Evolutionary conservation across 768 basidiomycete genomes (phyloP).

Genomic region (Lentinus brumalis): DNA sequence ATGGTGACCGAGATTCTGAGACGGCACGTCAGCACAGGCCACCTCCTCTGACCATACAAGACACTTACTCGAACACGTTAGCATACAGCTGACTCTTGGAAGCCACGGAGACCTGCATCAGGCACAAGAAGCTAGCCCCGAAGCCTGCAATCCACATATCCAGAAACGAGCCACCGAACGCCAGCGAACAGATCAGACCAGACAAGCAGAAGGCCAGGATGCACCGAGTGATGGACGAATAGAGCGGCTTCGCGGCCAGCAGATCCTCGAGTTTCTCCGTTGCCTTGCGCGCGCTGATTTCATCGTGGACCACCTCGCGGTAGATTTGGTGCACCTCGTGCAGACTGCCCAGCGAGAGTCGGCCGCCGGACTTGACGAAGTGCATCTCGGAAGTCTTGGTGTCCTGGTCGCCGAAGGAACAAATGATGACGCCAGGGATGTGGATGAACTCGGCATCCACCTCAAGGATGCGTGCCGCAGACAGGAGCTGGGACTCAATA

Average conservation of each 20-base stretch:
- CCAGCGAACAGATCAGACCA: conserved; percentile 78
- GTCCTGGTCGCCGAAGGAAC: conserved; percentile 87
- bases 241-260: conserved; percentile 65
- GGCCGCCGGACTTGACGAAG: conserved; percentile 78
- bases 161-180: conserved; percentile 80
- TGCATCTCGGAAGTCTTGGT: conserved; percentile 89
- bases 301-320: conserved; percentile 87
- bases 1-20: conserved; percentile 80
- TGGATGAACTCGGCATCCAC: conserved; percentile 92
- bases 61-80: conserved; percentile 86
- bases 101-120: conserved; percentile 74
- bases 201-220: conserved; percentile 71
- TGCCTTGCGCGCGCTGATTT: conserved; percentile 81
- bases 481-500: conserved; percentile 88
- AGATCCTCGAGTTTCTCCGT: conserved; percentile 62
- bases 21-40: background rate
- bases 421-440: conserved; percentile 78
- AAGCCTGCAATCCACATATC: conserved; percentile 84
- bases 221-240: conserved; percentile 63
- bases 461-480: conserved; percentile 87
- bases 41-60: background rate
- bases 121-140: conserved; percentile 66
- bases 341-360: conserved; percentile 81
- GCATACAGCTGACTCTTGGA: conserved; percentile 80
- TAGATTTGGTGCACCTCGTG: conserved; percentile 87